Evolutionary conservation across 768 basidiomycete species (phyloP).

Genomic region (Panus rudis): DNA sequence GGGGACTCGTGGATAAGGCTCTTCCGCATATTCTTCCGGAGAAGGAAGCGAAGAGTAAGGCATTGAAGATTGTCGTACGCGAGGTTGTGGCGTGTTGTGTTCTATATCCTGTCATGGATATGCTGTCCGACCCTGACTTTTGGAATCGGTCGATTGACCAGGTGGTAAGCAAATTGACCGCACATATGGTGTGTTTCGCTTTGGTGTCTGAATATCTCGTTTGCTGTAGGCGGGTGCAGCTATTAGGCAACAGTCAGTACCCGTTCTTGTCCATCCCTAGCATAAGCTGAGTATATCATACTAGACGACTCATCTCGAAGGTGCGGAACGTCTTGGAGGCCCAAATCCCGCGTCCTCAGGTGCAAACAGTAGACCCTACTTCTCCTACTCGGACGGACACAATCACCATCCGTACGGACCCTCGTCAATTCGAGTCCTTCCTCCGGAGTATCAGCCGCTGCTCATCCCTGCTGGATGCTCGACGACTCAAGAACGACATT

Average conservation of each 20-base stretch:
- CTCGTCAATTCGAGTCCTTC: slow-evolving; percentile 87
- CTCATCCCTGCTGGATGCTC: slow-evolving; percentile 81
- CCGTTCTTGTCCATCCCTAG: slow-evolving; percentile 47
- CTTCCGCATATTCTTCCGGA: slow-evolving; percentile 72
- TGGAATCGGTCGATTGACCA: slow-evolving; percentile 94
- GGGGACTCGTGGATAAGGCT: slow-evolving; percentile 59
- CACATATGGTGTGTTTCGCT: neutral
- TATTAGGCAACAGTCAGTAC: slow-evolving; percentile 61
- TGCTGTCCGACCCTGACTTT: slow-evolving; percentile 93
- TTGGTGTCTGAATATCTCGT: too few species aligned
- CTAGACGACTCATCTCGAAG: slow-evolving; percentile 78
- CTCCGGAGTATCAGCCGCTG: slow-evolving; percentile 76
- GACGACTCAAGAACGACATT: slow-evolving; percentile 87
- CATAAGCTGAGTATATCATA: slow-evolving; percentile 9
- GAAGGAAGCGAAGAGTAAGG: slow-evolving; percentile 63
- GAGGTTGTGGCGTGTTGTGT: slow-evolving; percentile 83
- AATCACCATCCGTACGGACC: slow-evolving; percentile 77
- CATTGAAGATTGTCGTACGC: slow-evolving; percentile 63
- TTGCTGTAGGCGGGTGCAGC: slow-evolving; percentile 50
- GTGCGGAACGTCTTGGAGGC: slow-evolving; percentile 80
- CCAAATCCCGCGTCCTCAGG: slow-evolving; percentile 55
- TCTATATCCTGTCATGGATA: slow-evolving; percentile 83
- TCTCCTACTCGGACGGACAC: slow-evolving; percentile 44
- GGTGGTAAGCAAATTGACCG: slow-evolving; percentile 52
- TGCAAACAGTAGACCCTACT: slow-evolving; percentile 33